These are phyloP conservation scores for Pseudevernia furfuracea DNA, from an alignment of 495 filamentous ascomycete genomes.

Conservation along the genomic window DNA sequence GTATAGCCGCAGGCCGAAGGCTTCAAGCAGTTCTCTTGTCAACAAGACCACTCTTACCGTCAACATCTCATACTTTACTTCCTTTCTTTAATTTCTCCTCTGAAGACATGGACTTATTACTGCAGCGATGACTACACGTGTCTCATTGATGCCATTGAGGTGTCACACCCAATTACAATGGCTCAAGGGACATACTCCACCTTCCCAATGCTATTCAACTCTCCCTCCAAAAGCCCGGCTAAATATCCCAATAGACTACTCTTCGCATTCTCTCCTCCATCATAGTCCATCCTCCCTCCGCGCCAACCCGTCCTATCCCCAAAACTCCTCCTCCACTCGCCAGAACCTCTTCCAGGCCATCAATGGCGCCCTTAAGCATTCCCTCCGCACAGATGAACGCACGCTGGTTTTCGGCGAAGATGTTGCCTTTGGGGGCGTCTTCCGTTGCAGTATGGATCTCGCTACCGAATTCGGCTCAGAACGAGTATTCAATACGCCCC, in stretches of 20 bases:
- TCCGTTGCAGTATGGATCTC: constrained; percentile 88
- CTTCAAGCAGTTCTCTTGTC: too few relatives aligned
- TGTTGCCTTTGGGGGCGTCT: constrained; percentile 93
- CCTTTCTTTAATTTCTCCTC: neutral
- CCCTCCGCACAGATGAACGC: constrained; percentile 74
- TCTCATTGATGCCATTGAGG: constrained; percentile 1
- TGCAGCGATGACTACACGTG: neutral
- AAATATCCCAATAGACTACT: constrained; percentile 85
- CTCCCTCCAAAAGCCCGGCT: constrained; percentile 48
- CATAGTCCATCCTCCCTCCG: constrained; percentile 65
- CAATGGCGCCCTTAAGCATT: constrained; percentile 76
- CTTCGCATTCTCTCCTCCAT: constrained; percentile 68
- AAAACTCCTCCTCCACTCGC: constrained; percentile 62
- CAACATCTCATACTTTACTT: neutral
- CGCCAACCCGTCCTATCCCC: constrained; percentile 53
- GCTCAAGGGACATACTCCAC: neutral
- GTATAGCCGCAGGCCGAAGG: neutral
- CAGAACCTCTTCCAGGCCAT: constrained; percentile 91
- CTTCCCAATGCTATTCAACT: constrained; percentile 15
- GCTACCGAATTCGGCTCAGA: constrained; percentile 78
- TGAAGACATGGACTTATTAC: neutral
- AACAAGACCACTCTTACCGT: neutral
- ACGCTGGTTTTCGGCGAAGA: constrained; percentile 94
- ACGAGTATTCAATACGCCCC: constrained; percentile 92
- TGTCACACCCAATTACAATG: neutral